Evolutionary conservation across 805 yeast genomes (phyloP).

Genomic region (Kazachstania psychrophila): DNA sequence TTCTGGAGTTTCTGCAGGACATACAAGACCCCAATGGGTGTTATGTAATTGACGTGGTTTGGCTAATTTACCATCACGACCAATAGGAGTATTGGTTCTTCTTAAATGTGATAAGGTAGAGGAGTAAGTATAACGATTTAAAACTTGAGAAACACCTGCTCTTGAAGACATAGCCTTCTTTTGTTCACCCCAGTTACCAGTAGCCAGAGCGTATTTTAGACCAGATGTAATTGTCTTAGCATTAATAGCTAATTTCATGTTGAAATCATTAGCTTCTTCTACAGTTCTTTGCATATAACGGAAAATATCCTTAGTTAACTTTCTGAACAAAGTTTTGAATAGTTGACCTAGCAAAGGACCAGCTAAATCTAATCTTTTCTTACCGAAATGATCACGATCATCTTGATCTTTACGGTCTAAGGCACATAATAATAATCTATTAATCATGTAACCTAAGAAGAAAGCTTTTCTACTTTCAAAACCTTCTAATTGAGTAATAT

Average conservation of each 20-base stretch:
- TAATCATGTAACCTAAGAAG: conserved; percentile 96
- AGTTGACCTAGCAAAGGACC: conserved; percentile 95
- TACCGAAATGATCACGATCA: conserved; percentile 99
- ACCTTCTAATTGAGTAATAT: conserved; percentile 95
- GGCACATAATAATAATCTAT: conserved; percentile 88
- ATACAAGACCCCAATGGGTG: conserved; percentile 99
- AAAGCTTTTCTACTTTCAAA: conserved; percentile 94
- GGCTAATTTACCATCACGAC: conserved; percentile 97
- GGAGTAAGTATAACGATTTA: conserved; percentile 94
- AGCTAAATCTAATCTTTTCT: conserved; percentile 94
- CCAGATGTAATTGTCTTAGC: conserved; percentile 97
- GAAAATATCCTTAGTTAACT: conserved; percentile 91
- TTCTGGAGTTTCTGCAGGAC: conserved; percentile 99
- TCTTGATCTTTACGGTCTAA: conserved; percentile 96
- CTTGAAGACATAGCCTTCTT: conserved; percentile 97
- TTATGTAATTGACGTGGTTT: conserved; percentile 98
- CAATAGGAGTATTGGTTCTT: conserved; percentile 98
- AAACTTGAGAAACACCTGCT: conserved; percentile 98
- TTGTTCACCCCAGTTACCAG: conserved; percentile 99
- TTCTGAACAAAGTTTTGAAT: conserved; percentile 88
- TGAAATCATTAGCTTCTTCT: conserved; percentile 94
- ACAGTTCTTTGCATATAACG: conserved; percentile 98
- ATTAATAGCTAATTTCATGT: conserved; percentile 91
- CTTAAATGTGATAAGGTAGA: conserved; percentile 98
- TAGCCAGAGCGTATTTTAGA: conserved; percentile 91